Evolutionary conservation across 371 early-diverging fungal genomes (phyloP).

Genomic region (Paraphysoderma sedebokerense): DNA sequence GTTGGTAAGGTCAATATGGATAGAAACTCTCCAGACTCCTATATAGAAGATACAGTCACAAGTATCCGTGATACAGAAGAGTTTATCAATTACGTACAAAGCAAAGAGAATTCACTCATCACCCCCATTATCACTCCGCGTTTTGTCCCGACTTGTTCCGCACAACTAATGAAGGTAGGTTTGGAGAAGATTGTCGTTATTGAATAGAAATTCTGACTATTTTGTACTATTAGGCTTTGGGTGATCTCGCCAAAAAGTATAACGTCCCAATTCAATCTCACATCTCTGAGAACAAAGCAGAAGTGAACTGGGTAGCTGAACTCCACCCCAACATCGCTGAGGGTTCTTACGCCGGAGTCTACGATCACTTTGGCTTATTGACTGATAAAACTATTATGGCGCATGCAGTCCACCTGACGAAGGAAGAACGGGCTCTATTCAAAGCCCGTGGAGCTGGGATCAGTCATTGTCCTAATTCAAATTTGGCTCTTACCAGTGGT

Average conservation of each 20-base stretch:
- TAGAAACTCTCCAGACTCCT: conserved; percentile 55
- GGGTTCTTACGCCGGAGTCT: conserved; percentile 68
- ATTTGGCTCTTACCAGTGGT: conserved; percentile 70
- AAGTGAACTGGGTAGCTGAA: conserved; percentile 45
- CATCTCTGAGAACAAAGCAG: conserved; percentile 59
- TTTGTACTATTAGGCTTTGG: too few species aligned
- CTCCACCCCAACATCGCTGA: conserved; percentile 46
- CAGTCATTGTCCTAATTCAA: conserved; percentile 80
- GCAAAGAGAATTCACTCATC: conserved; percentile 18
- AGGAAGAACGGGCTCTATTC: conserved; percentile 45
- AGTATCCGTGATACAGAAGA: conserved; percentile 46
- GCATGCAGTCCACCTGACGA: conserved; percentile 72
- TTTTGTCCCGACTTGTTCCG: conserved; percentile 67
- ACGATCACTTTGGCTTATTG: conserved; percentile 47
- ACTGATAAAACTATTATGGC: conserved; percentile 63
- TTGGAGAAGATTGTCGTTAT: too few species aligned
- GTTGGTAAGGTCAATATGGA: conserved; percentile 94
- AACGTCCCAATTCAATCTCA: conserved; percentile 63
- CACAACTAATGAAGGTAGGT: conserved; percentile 39
- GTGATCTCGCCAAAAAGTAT: conserved; percentile 44
- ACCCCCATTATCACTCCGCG: conserved; percentile 76
- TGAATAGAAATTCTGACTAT: too few species aligned
- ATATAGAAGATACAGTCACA: conserved; percentile 42
- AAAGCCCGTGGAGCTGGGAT: conserved; percentile 43
- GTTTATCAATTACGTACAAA: conserved; percentile 40